phyloP scores from a whole-genome alignment of 148 eudicot genomes.

The Camellia japonica region DNA sequence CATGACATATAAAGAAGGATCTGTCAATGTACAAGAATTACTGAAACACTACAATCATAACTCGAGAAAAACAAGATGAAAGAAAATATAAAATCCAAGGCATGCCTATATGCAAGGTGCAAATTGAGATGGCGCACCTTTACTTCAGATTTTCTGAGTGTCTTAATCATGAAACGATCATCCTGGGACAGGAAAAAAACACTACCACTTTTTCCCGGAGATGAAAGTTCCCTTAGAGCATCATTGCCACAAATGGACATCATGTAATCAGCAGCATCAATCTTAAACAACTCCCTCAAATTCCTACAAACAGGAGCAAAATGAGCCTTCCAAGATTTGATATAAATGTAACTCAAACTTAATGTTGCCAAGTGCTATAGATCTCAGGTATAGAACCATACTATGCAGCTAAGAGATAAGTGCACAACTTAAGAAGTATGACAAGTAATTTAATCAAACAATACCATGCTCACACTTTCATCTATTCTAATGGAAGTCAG shows the following conservation, averaged over 20 bases:
- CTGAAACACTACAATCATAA: neutral
- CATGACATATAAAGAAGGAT: neutral
- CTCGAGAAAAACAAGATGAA: neutral
- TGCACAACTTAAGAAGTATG: neutral
- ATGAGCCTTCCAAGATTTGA: slow-evolving; percentile 1
- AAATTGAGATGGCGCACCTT: slow-evolving; percentile 54
- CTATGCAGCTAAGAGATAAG: neutral
- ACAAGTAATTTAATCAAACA: neutral
- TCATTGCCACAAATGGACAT: slow-evolving; percentile 98
- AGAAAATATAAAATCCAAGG: neutral
- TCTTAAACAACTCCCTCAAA: slow-evolving; percentile 93
- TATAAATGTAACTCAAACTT: slow-evolving; percentile 7
- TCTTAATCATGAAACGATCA: slow-evolving; percentile 98
- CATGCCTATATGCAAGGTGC: neutral
- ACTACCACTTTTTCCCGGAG: slow-evolving; percentile 98
- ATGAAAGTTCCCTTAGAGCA: slow-evolving; percentile 89
- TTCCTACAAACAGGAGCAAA: slow-evolving; percentile 42
- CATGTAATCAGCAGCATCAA: slow-evolving; percentile 99
- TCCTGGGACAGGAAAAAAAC: slow-evolving; percentile 96
- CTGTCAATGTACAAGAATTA: neutral
- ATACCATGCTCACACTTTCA: neutral
- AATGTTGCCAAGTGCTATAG: neutral
- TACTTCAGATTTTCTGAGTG: slow-evolving; percentile 88
- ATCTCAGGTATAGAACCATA: neutral
- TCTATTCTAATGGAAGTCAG: neutral